Base-by-base conservation (phyloP, 2,329 filamentous ascomycete species). In the Diaporthe eres region DNA sequence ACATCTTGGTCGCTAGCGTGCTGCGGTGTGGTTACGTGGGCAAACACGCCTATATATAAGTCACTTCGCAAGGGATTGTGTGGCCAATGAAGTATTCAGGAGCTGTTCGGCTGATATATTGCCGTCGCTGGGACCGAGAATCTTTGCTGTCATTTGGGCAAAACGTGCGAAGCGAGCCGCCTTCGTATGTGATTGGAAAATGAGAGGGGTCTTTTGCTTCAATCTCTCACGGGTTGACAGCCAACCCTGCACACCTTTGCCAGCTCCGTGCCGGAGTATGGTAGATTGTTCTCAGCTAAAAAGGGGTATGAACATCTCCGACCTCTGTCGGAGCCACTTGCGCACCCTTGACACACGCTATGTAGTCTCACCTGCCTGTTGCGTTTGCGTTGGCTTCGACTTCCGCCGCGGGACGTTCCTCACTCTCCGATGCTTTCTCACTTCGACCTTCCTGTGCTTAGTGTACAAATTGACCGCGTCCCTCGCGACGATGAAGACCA, bases 401-500 rank as follows among this genome's bases (percentile, higher is more conserved):
- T 72, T 75, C 34, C 75, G 74, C 49, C 74, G 61, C 7, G 75
- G 75, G 6, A 88, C 85, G 74, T 90, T 91, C 82, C 87, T 86
- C 51, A 93, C 87, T 76, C 85, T 86, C 72, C 91, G 87, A 60
- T 88, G 87, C 9, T 86, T 85, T 80, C 89, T 88, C 47, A 90
- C 87, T 79, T 89, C 87, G 17, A 90, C 91, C 77, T 87, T 88
- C 77, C 90, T 87, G 82, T 92, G 92, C 84, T 93, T 93, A 78
- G 89, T 87, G 80, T 92, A 94, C 34, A 94, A 83, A 75, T 86
- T 85, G 70, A 93, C 85, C 3, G 86, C 87, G 79, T 94, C 92
- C 83, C 96, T 97, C 71, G 98, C 84, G 13, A 98, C 92, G 22
- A 98, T 92, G 80, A 96, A 98, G 28, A 98, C 85, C 82, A 95